phyloP scores from a whole-genome alignment of 2,329 filamentous ascomycete genomes.

The Cordyceps farinosa region DNA sequence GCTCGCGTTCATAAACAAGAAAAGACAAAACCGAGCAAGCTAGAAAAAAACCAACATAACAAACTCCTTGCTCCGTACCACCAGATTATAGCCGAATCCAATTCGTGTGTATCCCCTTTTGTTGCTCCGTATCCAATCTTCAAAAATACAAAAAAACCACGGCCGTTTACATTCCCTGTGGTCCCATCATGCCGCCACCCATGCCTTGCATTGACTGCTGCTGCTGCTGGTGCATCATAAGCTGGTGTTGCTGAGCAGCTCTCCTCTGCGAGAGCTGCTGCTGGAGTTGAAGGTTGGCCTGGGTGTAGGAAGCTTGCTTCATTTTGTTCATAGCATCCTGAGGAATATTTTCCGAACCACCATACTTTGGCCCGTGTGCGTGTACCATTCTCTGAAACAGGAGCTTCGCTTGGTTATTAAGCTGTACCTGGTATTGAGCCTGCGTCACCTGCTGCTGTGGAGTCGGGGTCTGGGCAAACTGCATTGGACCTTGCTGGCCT shows the following conservation, averaged over 20 bases:
- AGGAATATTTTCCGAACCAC: constrained; percentile 44
- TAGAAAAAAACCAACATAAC: neutral
- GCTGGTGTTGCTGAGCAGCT: constrained; percentile 30
- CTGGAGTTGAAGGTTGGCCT: constrained; percentile 28
- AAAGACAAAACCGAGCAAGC: neutral
- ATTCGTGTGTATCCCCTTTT: constrained; percentile 8
- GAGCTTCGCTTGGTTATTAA: constrained; percentile 32
- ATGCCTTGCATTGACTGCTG: constrained; percentile 49
- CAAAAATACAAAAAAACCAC: neutral
- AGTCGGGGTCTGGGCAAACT: constrained; percentile 20
- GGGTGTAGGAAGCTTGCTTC: constrained; percentile 38
- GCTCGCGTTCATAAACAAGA: constrained; percentile 6
- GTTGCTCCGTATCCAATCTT: constrained; percentile 16
- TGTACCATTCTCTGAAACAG: constrained; percentile 41
- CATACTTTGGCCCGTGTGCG: constrained; percentile 34
- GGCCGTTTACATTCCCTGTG: constrained; percentile 42
- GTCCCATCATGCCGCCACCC: constrained; percentile 54
- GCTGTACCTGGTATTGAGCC: constrained; percentile 29
- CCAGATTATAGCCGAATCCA: constrained; percentile 2
- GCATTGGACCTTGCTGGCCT: constrained; percentile 26
- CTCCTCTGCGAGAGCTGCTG: constrained; percentile 31
- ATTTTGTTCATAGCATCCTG: constrained; percentile 43
- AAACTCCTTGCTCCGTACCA: constrained; percentile 16
- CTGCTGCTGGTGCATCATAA: constrained; percentile 36
- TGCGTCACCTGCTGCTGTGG: neutral